Evolutionary conservation across 108 stramenopile genomes (phyloP).

Genomic region (Fistulifera solaris): DNA sequence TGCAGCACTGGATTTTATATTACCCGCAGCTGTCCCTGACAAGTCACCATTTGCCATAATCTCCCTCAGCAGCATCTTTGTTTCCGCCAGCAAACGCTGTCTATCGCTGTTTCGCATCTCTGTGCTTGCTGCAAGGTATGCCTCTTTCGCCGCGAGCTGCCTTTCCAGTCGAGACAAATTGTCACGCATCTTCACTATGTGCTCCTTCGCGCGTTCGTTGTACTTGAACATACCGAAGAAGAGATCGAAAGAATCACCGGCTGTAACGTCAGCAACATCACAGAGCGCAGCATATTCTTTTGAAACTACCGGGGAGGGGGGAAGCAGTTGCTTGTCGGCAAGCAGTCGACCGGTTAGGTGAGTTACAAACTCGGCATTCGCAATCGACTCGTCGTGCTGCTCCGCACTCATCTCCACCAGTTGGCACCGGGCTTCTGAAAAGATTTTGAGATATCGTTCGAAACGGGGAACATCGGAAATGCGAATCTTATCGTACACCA

Average conservation of each 20-base stretch:
- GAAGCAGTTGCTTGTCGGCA: slow-evolving; percentile 61
- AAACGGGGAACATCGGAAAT: slow-evolving; percentile 62
- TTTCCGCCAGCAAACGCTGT: slow-evolving; percentile 81
- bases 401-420: slow-evolving; percentile 88
- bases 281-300: slow-evolving; percentile 86
- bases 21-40: background rate
- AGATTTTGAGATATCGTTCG: slow-evolving; percentile 78
- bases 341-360: slow-evolving; percentile 90
- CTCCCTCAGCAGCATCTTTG: slow-evolving; percentile 76
- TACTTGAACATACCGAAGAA: slow-evolving; percentile 96
- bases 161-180: slow-evolving; percentile 86
- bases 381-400: slow-evolving; percentile 83
- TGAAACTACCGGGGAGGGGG: slow-evolving; percentile 84
- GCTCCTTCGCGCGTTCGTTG: slow-evolving; percentile 72
- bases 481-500: slow-evolving; percentile 86
- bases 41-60: slow-evolving; percentile 30
- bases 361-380: slow-evolving; percentile 93
- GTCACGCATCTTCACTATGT: slow-evolving; percentile 70
- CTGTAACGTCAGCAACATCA: slow-evolving; percentile 85
- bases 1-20: background rate
- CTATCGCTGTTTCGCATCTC: slow-evolving; percentile 87
- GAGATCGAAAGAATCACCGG: slow-evolving; percentile 84
- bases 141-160: slow-evolving; percentile 90
- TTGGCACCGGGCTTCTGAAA: slow-evolving; percentile 83
- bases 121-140: slow-evolving; percentile 83